Evolutionary conservation across 495 filamentous ascomycete genomes (phyloP), one percentile per base, ranked within the genome.

Genomic region (Haplographium delicatum): DNA sequence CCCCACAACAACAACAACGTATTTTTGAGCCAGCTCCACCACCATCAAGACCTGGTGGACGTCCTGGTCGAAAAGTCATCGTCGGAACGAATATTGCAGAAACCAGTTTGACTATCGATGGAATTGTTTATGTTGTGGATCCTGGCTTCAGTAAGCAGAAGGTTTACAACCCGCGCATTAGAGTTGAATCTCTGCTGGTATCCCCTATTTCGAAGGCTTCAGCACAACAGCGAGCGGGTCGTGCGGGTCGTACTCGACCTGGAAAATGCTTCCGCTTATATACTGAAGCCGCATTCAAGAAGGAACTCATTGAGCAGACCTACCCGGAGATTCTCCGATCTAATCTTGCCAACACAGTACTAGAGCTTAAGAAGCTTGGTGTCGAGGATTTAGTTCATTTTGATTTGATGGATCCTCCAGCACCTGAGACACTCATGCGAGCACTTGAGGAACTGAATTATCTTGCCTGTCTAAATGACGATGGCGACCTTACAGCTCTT

Each of bases 131-230:
- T 56, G 94, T 99, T 15, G 91, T 99, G 7, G 94, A 99, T 63
- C 93, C 94, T 5, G 94, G 94, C 18, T 99, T 99, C 71, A 95
- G 88, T 65, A 99, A 99, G 75, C 94, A 99, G 65, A 99, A 99
- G 70, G 90, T 99, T 54, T 99, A 97, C 76, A 96, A 97, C 62
- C 91, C 94, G 20, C 83, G 94, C 45, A 88, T 96, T 48, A 86
- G 94, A 62, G 91, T 97, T 33, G 94, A 99, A 66, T 97, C 94
- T 0, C 73, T 99, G 1, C 72, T 99, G 4, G 91, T 99, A 4
- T 95, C 94, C 10, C 87, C 94, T 4, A 97, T 97, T 46, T 96
- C 91, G 26, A 96, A 95, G 69, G 94, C 94, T 10, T 97, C 93
- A n/a, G 94, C 94, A 0, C 90, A 96, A 58, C 94, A 99, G 68